These are phyloP conservation scores for Panaeolus papilionaceus DNA, from an alignment of 768 basidiomycete genomes.

Conservation along the genomic window DNA sequence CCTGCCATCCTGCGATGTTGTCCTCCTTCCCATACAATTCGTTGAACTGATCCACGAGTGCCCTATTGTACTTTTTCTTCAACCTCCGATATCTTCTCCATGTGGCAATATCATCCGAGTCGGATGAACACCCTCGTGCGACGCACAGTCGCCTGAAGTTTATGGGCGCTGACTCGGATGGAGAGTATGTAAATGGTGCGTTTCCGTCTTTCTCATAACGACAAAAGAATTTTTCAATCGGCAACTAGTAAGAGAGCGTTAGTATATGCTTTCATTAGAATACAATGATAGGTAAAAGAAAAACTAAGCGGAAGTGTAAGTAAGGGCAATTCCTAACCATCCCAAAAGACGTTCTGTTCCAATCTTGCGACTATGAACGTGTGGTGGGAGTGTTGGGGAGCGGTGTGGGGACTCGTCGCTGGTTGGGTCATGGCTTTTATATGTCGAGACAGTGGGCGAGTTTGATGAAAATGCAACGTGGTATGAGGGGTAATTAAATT, in stretches of 20 bases:
- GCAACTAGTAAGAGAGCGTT: neutral
- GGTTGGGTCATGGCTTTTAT: neutral
- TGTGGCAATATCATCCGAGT: neutral
- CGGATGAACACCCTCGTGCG: neutral
- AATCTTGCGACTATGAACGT: neutral
- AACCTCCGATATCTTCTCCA: neutral
- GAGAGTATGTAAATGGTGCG: neutral
- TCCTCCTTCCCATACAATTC: neutral
- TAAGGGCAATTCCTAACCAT: neutral
- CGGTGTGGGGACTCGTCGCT: neutral
- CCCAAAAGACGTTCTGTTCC: conserved; percentile 10
- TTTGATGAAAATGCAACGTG: no score
- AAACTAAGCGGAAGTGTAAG: neutral
- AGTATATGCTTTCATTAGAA: neutral
- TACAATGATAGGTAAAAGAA: neutral
- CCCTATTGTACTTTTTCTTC: neutral
- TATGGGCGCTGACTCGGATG: neutral
- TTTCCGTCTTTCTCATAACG: neutral
- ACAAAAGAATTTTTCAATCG: neutral
- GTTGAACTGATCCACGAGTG: neutral
- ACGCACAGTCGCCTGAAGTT: neutral
- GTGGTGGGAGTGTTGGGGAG: conserved; percentile 6
- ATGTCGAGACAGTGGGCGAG: neutral
- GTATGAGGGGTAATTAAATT: no score
- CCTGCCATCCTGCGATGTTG: neutral